Evolutionary conservation across 2,329 filamentous ascomycete genomes (phyloP).

Genomic region (Lecanoromycetidae sp.): DNA sequence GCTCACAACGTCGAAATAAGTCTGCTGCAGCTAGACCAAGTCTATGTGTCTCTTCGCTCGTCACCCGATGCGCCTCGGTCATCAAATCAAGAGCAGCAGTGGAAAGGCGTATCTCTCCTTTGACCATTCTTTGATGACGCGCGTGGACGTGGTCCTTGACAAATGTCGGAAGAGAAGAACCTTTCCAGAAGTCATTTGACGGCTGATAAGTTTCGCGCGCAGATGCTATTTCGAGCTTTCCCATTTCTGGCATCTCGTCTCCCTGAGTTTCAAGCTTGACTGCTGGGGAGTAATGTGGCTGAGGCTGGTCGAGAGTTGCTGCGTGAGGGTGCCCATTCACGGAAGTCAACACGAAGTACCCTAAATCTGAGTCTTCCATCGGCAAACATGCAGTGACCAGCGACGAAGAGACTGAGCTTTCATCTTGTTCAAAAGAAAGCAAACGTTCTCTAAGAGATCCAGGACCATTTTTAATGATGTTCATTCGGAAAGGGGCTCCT

Average conservation of each 20-base stretch:
- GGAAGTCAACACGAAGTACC: constrained; percentile 44
- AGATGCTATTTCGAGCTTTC: constrained; percentile 11
- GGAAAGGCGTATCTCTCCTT: constrained; percentile 36
- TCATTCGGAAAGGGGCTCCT: constrained; percentile 45
- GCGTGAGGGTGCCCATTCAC: constrained; percentile 38
- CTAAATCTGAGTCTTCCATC: constrained; percentile 44
- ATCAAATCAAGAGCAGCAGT: constrained; percentile 38
- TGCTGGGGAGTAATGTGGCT: constrained; percentile 1
- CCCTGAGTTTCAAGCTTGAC: constrained; percentile 1
- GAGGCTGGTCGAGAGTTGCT: constrained; percentile 35
- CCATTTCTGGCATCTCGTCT: constrained; percentile 2
- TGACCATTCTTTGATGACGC: constrained; percentile 31
- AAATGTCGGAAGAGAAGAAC: constrained; percentile 30
- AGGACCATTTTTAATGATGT: constrained; percentile 41
- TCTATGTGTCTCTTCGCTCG: constrained; percentile 34
- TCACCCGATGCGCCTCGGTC: constrained; percentile 34
- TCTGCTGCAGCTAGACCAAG: constrained; percentile 38
- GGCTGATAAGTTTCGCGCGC: constrained; percentile 13
- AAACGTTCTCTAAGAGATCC: constrained; percentile 39
- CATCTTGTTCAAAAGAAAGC: constrained; percentile 29
- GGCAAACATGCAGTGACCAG: constrained; percentile 38
- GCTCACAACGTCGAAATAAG: constrained; percentile 40
- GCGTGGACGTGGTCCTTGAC: constrained; percentile 32
- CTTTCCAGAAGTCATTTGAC: constrained; percentile 26
- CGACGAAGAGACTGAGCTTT: constrained; percentile 24